phyloP scores from a whole-genome alignment of 1,139 yeast species.

The Eremothecium cymbalariae region DNA sequence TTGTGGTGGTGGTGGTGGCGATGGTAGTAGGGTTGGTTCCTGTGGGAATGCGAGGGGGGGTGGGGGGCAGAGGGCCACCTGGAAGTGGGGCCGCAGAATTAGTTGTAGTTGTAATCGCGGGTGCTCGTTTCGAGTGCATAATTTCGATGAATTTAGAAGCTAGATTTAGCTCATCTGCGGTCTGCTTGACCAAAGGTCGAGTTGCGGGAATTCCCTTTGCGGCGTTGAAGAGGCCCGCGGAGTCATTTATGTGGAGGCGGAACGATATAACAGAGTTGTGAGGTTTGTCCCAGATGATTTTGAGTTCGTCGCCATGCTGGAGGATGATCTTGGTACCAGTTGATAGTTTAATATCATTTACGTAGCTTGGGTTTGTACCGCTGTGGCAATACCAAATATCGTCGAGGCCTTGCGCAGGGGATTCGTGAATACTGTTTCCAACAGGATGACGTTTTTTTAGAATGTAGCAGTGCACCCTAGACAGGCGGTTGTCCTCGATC shows the following conservation, averaged over 20 bases:
- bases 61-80: not conserved
- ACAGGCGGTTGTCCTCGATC: conserved; percentile 65
- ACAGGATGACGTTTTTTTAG: conserved; percentile 53
- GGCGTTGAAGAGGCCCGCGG: conserved; percentile 48
- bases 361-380: conserved; percentile 71
- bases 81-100: not conserved
- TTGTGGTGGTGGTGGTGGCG: conserved; percentile 5
- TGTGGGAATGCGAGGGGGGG: not conserved
- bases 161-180: conserved; percentile 21
- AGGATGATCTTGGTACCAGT: conserved; percentile 55
- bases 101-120: not conserved
- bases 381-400: conserved; percentile 78
- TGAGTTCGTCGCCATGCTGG: conserved; percentile 56
- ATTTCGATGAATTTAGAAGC: conserved; percentile 20
- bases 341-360: conserved; percentile 53
- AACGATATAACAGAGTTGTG: conserved; percentile 47
- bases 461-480: conserved; percentile 75
- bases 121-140: conserved; percentile 23
- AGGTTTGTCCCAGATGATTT: conserved; percentile 53
- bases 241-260: conserved; percentile 43
- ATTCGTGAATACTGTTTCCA: conserved; percentile 47
- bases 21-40: not conserved
- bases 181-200: conserved; percentile 15
- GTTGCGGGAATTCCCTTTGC: conserved; percentile 21
- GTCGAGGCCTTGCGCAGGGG: conserved; percentile 59